Percentiles rank a stretch among this genome's conserved stretches.
Evolutionary conservation across 345 rosid genomes (phyloP).

Genomic region (Dimocarpus longan): DNA sequence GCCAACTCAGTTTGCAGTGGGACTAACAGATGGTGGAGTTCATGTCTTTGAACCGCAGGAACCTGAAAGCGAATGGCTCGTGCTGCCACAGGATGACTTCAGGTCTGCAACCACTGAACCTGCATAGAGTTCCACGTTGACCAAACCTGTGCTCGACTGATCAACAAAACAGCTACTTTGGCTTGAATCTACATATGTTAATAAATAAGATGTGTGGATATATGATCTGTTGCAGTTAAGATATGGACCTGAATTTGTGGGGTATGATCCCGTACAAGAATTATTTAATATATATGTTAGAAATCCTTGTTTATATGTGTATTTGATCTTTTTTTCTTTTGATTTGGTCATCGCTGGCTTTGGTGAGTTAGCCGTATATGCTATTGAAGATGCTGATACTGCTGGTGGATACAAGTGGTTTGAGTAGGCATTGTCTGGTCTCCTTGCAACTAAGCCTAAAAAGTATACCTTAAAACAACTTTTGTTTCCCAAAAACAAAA

Average conservation of each 20-base stretch:
- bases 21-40: constrained; percentile 41
- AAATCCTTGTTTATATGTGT: not conserved
- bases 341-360: not conserved
- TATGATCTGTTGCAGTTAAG: not conserved
- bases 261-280: not conserved
- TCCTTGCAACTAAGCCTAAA: not conserved
- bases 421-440: not conserved
- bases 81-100: constrained; percentile 5
- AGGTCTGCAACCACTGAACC: constrained; percentile 2
- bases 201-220: not conserved
- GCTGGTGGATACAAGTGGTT: not conserved
- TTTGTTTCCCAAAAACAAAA: too few species aligned
- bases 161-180: not conserved
- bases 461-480: too few species aligned
- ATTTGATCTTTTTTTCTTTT: not conserved
- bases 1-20: constrained; percentile 47
- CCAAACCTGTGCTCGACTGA: not conserved
- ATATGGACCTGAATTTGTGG: not conserved
- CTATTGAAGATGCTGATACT: constrained; percentile 12
- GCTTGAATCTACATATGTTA: not conserved
- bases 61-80: constrained; percentile 27
- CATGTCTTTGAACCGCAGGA: constrained; percentile 41
- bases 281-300: not conserved
- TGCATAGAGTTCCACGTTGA: not conserved
- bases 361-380: not conserved